A percentile compares a stretch with the other conserved stretches of the same genome.
phyloP scores from a whole-genome alignment of 805 yeast genomes.

The Yarrowia hollandica region DNA sequence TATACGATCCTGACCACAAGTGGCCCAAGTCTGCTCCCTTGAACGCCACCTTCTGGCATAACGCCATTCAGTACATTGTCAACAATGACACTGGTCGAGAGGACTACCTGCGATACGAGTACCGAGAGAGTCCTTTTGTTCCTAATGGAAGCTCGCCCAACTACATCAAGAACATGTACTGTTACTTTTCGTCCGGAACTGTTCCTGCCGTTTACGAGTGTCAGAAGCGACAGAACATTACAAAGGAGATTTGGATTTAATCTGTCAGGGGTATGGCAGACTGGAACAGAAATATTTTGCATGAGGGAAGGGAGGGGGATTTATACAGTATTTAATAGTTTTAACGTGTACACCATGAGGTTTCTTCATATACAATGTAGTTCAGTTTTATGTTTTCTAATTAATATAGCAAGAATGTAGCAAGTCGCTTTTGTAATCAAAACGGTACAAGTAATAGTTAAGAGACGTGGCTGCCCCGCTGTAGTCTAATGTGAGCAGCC shows the following conservation, averaged over 20 bases:
- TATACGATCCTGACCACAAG: slow-evolving; percentile 51
- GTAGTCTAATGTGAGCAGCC: too few relatives aligned
- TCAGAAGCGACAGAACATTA: slow-evolving; percentile 26
- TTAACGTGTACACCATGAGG: too few relatives aligned
- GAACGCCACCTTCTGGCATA: slow-evolving; percentile 68
- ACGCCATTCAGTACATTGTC: slow-evolving; percentile 22
- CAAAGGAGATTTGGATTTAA: slow-evolving; percentile 22
- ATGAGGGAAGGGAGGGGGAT: not conserved
- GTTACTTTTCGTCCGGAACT: slow-evolving; percentile 41
- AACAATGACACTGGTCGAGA: slow-evolving; percentile 44
- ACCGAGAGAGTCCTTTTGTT: slow-evolving; percentile 56
- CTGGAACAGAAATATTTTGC: not conserved
- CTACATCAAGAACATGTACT: slow-evolving; percentile 45
- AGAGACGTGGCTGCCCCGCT: too few relatives aligned
- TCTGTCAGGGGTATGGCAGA: not conserved
- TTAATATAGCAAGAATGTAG: too few relatives aligned
- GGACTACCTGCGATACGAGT: slow-evolving; percentile 49
- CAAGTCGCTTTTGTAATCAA: too few relatives aligned
- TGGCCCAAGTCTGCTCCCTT: slow-evolving; percentile 63
- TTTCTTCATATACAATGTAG: too few relatives aligned
- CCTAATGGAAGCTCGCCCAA: slow-evolving; percentile 48
- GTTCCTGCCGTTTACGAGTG: slow-evolving; percentile 37
- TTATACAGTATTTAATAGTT: not conserved
- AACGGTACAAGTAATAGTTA: too few relatives aligned
- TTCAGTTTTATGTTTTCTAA: too few relatives aligned